Evolutionary conservation across 1,139 yeast genomes (phyloP).

Genomic region (Yamadazyma kanchanaburiensis): DNA sequence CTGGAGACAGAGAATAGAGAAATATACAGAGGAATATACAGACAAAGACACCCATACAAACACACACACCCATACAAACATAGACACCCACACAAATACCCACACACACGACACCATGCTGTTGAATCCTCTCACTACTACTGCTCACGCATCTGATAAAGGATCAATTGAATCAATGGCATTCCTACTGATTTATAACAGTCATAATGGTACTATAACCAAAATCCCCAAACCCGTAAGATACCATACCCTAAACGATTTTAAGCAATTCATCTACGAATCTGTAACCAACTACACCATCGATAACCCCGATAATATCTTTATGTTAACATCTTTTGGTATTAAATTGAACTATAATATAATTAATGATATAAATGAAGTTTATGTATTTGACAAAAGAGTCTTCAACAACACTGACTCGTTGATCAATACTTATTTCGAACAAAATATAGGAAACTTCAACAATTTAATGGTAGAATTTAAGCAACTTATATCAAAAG

Average conservation of each 20-base stretch:
- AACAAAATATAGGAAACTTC: conserved; percentile 12
- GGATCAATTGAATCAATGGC: conserved; percentile 13
- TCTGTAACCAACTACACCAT: conserved; percentile 26
- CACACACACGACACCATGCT: too few relatives aligned
- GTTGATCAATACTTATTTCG: conserved; percentile 11
- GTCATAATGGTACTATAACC: conserved; percentile 36
- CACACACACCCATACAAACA: too few relatives aligned
- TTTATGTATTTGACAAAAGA: conserved; percentile 60
- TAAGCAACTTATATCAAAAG: conserved; percentile 4
- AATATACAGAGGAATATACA: too few relatives aligned
- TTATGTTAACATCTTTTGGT: conserved; percentile 66
- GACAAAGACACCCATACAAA: too few relatives aligned
- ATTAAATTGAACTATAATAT: conserved; percentile 53
- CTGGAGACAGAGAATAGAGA: too few relatives aligned
- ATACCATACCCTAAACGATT: conserved; percentile 39
- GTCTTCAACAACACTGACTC: conserved; percentile 30
- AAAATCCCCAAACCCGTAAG: conserved; percentile 42
- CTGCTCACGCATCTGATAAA: not conserved
- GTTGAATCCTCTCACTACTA: not conserved
- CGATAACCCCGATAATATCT: conserved; percentile 45
- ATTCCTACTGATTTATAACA: conserved; percentile 34
- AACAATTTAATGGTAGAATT: conserved; percentile 9
- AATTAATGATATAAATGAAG: conserved; percentile 44
- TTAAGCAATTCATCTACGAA: conserved; percentile 38
- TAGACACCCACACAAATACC: too few relatives aligned